These are phyloP conservation scores for Datura wrightii DNA, from an alignment of 257 asterid species.

Conservation along the genomic window DNA sequence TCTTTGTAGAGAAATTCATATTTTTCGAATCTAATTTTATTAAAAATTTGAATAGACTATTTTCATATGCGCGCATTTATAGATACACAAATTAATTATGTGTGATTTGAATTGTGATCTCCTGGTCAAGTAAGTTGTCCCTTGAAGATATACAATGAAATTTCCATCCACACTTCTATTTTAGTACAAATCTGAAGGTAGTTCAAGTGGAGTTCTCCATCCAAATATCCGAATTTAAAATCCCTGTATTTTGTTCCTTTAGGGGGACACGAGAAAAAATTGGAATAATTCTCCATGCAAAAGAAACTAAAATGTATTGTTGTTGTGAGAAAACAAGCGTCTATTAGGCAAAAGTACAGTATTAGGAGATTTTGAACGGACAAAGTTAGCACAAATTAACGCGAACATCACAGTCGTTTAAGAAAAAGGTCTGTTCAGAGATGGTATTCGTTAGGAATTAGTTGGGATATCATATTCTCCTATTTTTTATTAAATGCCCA, in stretches of 20 bases:
- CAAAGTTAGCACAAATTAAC: too few relatives aligned
- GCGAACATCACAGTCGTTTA: too few relatives aligned
- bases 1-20: too few relatives aligned
- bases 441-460: not conserved
- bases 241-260: not conserved
- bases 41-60: not conserved
- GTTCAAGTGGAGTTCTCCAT: not conserved
- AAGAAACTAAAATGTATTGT: not conserved
- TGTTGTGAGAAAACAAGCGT: not conserved
- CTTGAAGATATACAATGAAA: not conserved
- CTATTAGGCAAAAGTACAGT: too few relatives aligned
- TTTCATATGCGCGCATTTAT: not conserved
- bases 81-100: not conserved
- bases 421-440: not conserved
- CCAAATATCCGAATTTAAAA: not conserved
- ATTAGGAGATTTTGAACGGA: too few relatives aligned
- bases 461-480: conserved; percentile 7
- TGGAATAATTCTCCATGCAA: not conserved
- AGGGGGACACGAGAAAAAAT: not conserved
- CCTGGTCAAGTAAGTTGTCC: not conserved
- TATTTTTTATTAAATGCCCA: not conserved
- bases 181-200: not conserved
- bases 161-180: not conserved
- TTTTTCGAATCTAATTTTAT: too few relatives aligned
- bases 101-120: not conserved